Conservation (phyloP, 2,329 filamentous ascomycete genomes). For the Penicillium sp. region DNA sequence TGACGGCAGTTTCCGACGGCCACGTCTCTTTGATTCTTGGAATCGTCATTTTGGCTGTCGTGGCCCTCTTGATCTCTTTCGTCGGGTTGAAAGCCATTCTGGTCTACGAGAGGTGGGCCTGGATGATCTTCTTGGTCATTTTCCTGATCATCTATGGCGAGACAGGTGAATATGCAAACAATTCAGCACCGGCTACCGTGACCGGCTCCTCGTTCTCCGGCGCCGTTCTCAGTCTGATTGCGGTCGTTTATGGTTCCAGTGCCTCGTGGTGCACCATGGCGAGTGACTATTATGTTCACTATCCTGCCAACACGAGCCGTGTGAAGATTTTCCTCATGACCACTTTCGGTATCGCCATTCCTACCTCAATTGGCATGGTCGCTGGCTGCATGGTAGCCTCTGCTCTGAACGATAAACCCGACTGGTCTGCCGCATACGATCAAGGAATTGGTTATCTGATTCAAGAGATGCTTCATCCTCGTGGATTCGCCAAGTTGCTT, state of each 20-base stretch:
- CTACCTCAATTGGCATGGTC: conserved; percentile 23
- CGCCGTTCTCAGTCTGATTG: conserved; percentile 38
- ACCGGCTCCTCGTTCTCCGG: conserved; percentile 30
- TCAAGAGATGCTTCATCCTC: conserved; percentile 20
- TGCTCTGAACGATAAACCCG: conserved; percentile 16
- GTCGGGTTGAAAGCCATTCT: conserved; percentile 29
- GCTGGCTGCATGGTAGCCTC: conserved; percentile 20
- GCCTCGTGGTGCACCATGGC: conserved; percentile 26
- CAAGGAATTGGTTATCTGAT: conserved; percentile 24
- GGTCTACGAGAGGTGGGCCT: conserved; percentile 33
- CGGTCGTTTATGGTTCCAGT: conserved; percentile 35
- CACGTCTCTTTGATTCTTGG: conserved; percentile 28
- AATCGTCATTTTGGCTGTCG: conserved; percentile 30
- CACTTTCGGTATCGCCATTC: conserved; percentile 22
- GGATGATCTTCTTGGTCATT: conserved; percentile 31
- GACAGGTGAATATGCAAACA: conserved; percentile 44
- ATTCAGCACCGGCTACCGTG: conserved; percentile 34
- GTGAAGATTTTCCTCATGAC: conserved; percentile 25
- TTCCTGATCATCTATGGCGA: conserved; percentile 53
- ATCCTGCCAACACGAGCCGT: conserved; percentile 19
- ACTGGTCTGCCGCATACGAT: conserved; percentile 18
- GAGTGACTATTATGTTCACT: conserved; percentile 27
- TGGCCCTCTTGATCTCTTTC: conserved; percentile 28
- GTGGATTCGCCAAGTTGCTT: conserved; percentile 31
- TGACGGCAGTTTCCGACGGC: conserved; percentile 35